Evolutionary conservation across 1,139 yeast genomes (phyloP), one percentile per base, ranked within the genome.

Genomic region (Yamadazyma dendronema): DNA sequence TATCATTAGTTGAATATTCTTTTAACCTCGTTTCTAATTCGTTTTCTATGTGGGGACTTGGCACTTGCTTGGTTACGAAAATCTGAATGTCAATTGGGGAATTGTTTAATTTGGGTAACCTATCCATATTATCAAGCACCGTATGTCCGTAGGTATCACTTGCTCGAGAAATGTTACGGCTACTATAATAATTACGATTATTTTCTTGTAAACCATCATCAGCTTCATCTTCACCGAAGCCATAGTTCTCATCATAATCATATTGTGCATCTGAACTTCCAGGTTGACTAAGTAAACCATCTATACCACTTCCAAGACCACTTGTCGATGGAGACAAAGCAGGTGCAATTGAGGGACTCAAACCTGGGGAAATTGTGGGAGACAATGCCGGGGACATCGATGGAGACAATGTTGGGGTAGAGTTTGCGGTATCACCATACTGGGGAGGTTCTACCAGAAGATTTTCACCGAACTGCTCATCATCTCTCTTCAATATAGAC

Each of bases 401-500:
- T 9, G 62, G 56, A 2, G 62, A 42, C 31, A 53, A 33, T 11
- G 28, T 27, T 14, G 50, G 50, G 2, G 65, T 52, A 1, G 66
- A 53, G 37, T 60, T 58, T 3, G 48, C 30, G 4, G 61, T 52
- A 35, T 65, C 74, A 3, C 67, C 72, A 43, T 71, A 71, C 3
- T 45, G 54, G 1, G 77, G 77, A 2, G 77, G 77, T 8, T 50
- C 43, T 0, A 61, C 61, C 14, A 57, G 48, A 16, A 63, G 52
- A 39, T 66, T 61, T 42, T 71, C 77, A 37, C 52, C 56, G 40
- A 71, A 71, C 46, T 72, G 76, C 27, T 50, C 49, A 39, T 67
- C 72, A 43, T 70, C 72, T 38, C 82, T 51, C 40, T 72, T 73
- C 41, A 79, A 62, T 40, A 79, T 66, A 19, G 77, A 67, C 46